Base-by-base conservation (phyloP, 495 filamentous ascomycete species). In the Rostrohypoxylon terebratum region DNA sequence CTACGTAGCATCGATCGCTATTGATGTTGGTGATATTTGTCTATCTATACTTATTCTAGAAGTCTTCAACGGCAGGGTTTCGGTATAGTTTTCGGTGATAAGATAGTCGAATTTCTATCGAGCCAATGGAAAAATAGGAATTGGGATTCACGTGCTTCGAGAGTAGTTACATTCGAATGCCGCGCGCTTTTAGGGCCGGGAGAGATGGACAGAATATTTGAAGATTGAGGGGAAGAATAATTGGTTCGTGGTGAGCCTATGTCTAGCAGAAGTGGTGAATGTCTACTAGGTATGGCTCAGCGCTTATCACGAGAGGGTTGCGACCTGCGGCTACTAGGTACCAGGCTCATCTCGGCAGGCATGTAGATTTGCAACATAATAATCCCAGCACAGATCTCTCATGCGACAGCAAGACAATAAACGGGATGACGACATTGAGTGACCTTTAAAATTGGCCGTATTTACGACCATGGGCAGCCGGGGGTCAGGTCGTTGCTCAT, bases 371-470 rank as follows among this genome's bases (percentile, higher is more conserved):
- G 6, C 63, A 53, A 28, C 28, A 28, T 28, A n/a, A n/a, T 42
- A 42, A 59, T 23, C 65, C 60, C 13, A 53, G 70, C n/a, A 72
- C 42, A 68, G 70, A 72, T 72, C 59, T 53, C 23, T 68, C 57
- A 73, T 73, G 65, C 70, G 28, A 21, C 28, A 10, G 59, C 20
- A 59, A 34, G 13, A 55, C 40, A 57, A 59, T 68, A 50, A 55
- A 63, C 54, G 70, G 65, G 59, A 65, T 73, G 70, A 68, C 65
- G 65, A 73, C 70, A 63, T 45, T 28, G 14, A 20, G 28, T 13
- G 13, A 14, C 38, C 53, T 59, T 51, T 57, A 54, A 44, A 61
- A 21, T 48, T 55, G 62, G 33, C 47, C 50, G 5, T 40, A 20
- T 66, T 63, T 70, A 63, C 51, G 69, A 48, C 36, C 63, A 31